Base-by-base conservation (phyloP, 768 basidiomycete genomes). In the Phylloporus sp. region DNA sequence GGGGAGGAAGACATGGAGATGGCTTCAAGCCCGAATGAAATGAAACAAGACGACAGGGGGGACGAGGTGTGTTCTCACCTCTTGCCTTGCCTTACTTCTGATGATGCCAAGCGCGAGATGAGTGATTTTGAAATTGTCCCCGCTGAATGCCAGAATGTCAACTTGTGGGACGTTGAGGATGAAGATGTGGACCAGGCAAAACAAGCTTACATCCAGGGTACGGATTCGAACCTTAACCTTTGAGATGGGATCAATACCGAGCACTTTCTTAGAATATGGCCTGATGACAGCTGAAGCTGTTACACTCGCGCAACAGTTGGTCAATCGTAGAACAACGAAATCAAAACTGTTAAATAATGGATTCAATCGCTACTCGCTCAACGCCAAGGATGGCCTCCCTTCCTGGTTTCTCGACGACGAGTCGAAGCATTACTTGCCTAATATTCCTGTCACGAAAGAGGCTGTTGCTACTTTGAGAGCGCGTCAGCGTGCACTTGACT, bases 361-460 rank as follows among this genome's bases (percentile, higher is more conserved):
- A 12, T 99, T 98, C 77, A 93, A 87, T 70, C 88, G 92, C 11
- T 88, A 94, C 70, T 91, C 95, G 2, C 79, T 95, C 48, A 89
- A 93, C 59, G 80, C 88, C 50, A 95, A 93, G 70, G 97, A 98
- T 45, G 91, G 78, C 15, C 81, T 98, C 11, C 97, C 97, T 6
- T 71, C 84, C 0, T 99, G 97, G 97, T 98, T 99, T 78, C 76
- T 98, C 29, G 97, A 99, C 58, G 97, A 99, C 59, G 97, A 99
- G 71, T 72, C 84, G 13, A 93, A 93, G 61, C 79, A 88, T 66
- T 97, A 95, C 79, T 95, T 92, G 67, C 72, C 90, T 46, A 98
- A 98, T 67, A 76, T 98, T 41, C 97, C 97, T n/a, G 78, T 97
- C 49, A 97, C 95, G 1, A 98, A 95, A 69, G 97, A 98, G 67